Evolutionary conservation across 805 yeast genomes (phyloP).

Genomic region (Wickerhamomyces xylosicus): DNA sequence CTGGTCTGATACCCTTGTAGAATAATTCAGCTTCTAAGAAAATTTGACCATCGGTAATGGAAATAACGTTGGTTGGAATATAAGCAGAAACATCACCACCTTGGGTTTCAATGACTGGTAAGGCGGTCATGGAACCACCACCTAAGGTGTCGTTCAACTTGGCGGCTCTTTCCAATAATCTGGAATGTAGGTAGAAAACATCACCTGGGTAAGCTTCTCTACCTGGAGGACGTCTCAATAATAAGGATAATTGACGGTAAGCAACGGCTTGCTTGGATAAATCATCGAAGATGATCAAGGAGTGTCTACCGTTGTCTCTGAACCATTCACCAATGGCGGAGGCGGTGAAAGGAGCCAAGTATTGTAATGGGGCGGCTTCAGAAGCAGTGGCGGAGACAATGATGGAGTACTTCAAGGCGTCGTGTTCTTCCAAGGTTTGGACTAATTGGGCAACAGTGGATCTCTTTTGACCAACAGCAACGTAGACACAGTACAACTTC

Average conservation of each 20-base stretch:
- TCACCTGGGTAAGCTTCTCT: slow-evolving; percentile 19
- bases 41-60: slow-evolving; percentile 96
- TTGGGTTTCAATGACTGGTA: slow-evolving; percentile 95
- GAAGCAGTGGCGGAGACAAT: slow-evolving; percentile 99
- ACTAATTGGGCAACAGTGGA: slow-evolving; percentile 99
- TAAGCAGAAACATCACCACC: slow-evolving; percentile 99
- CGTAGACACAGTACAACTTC: slow-evolving; percentile 99
- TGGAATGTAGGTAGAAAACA: slow-evolving; percentile 33
- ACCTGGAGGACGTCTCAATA: slow-evolving; percentile 48
- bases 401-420: slow-evolving; percentile 95
- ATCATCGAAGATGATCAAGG: slow-evolving; percentile 89
- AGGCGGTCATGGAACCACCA: slow-evolving; percentile 91
- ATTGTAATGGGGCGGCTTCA: slow-evolving; percentile 99
- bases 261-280: slow-evolving; percentile 99
- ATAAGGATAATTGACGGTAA: slow-evolving; percentile 96
- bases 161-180: slow-evolving; percentile 95
- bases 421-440: slow-evolving; percentile 96
- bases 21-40: slow-evolving; percentile 99
- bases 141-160: slow-evolving; percentile 87
- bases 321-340: slow-evolving; percentile 99
- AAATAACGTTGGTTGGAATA: slow-evolving; percentile 96
- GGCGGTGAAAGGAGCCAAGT: slow-evolving; percentile 99
- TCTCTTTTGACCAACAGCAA: slow-evolving; percentile 99
- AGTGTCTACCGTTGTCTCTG: slow-evolving; percentile 98
- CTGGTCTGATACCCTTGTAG: slow-evolving; percentile 99